These are phyloP conservation scores for Candida nitratophila DNA, from an alignment of 805 yeast genomes.

Conservation along the genomic window DNA sequence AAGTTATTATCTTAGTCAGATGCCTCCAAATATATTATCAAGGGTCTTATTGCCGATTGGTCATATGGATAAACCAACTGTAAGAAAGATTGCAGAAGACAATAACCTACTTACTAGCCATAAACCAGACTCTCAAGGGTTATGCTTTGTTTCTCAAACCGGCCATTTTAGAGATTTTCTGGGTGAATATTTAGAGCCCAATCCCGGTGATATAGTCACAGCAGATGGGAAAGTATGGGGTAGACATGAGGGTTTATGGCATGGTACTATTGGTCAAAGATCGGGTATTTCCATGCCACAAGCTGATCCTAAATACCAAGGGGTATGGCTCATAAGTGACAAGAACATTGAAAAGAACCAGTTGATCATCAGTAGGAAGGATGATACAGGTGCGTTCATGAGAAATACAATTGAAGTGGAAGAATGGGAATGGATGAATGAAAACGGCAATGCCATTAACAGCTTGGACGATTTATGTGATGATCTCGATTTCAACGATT, in stretches of 20 bases:
- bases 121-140: constrained; percentile 93
- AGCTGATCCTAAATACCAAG: constrained; percentile 65
- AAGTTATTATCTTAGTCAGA: constrained; percentile 78
- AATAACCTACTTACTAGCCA: constrained; percentile 50
- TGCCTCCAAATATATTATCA: constrained; percentile 37
- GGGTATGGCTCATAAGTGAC: constrained; percentile 82
- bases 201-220: constrained; percentile 77
- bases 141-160: constrained; percentile 75
- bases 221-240: constrained; percentile 75
- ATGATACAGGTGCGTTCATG: constrained; percentile 49
- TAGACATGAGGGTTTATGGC: constrained; percentile 81
- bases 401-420: constrained; percentile 33
- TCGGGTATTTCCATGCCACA: constrained; percentile 83
- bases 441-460: constrained; percentile 1
- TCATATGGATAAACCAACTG: constrained; percentile 64
- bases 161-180: constrained; percentile 66
- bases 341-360: constrained; percentile 62
- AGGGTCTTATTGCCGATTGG: constrained; percentile 76
- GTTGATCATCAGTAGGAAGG: constrained; percentile 70
- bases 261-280: constrained; percentile 90
- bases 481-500: constrained; percentile 9
- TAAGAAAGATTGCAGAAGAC: constrained; percentile 58
- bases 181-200: constrained; percentile 61
- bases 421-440: constrained; percentile 45
- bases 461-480: not conserved